Base-by-base conservation (phyloP, 2,329 filamentous ascomycete genomes). In the Cladorrhinum sp. region DNA sequence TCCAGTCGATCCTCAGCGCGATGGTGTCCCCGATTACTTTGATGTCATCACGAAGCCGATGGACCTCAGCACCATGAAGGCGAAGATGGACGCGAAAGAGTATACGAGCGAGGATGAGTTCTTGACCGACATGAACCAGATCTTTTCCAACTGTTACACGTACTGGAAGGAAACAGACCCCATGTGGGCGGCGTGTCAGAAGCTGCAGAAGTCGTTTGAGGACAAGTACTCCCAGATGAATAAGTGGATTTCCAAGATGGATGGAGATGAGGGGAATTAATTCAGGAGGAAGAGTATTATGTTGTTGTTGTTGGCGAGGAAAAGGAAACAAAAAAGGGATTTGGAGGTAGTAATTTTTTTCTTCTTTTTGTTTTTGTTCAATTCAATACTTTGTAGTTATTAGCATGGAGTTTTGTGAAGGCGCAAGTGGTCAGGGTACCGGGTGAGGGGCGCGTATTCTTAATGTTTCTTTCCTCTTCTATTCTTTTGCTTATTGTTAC, bases 71-170 rank as follows among this genome's bases (percentile, higher is more conserved):
- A 86, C 82, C 1, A 82, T 87, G 73, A 86, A 86, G 71, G 71
- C 64, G 52, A 87, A 86, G 72, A 84, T 87, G 80, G 81, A 86
- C 58, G 69, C 72, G 14, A 72, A 71, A 20, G 78, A 81, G 66
- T 88, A 88, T 69, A 68, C 60, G 2, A 76, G 73, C 55, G 79
- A 83, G 7, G 76, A 80, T 2, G 81, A 85, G 57, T 87, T 87
- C 65, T 70, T 80, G 39, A 72, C 71, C 2, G 85, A 88, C 71
- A 79, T 87, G 68, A 80, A 82, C 6, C 82, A 85, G 68, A 87
- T 88, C 36, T 87, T 87, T 61, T 73, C 79, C 24, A 88, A 87
- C 70, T 87, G 84, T 71, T 86, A 83, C 71, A 80, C 79, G n/a
- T 88, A 87, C 72, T 87, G 85, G 82, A 80, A 76, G 53, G 77